These are phyloP conservation scores for Bathelium albidoporum DNA, from an alignment of 495 filamentous ascomycete genomes.

Conservation along the genomic window DNA sequence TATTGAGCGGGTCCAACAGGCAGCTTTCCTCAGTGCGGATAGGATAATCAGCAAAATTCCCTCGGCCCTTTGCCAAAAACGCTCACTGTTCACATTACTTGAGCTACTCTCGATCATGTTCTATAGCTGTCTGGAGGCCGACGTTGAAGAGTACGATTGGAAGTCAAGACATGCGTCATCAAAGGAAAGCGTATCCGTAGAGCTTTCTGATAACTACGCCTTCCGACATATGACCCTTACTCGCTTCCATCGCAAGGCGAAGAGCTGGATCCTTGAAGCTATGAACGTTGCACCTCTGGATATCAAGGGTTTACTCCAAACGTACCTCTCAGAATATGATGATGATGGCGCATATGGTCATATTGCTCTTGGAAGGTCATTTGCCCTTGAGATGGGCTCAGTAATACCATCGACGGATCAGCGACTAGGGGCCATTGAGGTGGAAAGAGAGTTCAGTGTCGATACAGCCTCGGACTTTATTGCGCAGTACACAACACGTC, in stretches of 20 bases:
- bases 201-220: slow-evolving; percentile 80
- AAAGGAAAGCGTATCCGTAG: slow-evolving; percentile 65
- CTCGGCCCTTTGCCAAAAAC: slow-evolving; percentile 79
- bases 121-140: slow-evolving; percentile 83
- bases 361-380: slow-evolving; percentile 86
- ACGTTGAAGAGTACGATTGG: slow-evolving; percentile 88
- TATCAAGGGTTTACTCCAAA: slow-evolving; percentile 85
- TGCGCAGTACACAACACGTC: slow-evolving; percentile 91
- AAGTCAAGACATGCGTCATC: slow-evolving; percentile 66
- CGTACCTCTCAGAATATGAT: slow-evolving; percentile 87
- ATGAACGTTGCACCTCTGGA: slow-evolving; percentile 86
- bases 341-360: slow-evolving; percentile 81
- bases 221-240: slow-evolving; percentile 69
- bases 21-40: slow-evolving; percentile 70
- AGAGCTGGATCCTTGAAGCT: slow-evolving; percentile 63
- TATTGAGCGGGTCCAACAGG: slow-evolving; percentile 76
- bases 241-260: slow-evolving; percentile 66
- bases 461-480: slow-evolving; percentile 93
- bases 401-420: slow-evolving; percentile 82
- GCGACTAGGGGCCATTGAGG: slow-evolving; percentile 55
- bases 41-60: slow-evolving; percentile 74
- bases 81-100: slow-evolving; percentile 80
- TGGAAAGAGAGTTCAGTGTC: slow-evolving; percentile 55
- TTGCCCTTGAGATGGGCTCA: slow-evolving; percentile 86
- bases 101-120: slow-evolving; percentile 90